Evolutionary conservation across 2,329 filamentous ascomycete genomes (phyloP), one percentile per base, ranked within the genome.

Genomic region (Aspergillus brasiliensis): DNA sequence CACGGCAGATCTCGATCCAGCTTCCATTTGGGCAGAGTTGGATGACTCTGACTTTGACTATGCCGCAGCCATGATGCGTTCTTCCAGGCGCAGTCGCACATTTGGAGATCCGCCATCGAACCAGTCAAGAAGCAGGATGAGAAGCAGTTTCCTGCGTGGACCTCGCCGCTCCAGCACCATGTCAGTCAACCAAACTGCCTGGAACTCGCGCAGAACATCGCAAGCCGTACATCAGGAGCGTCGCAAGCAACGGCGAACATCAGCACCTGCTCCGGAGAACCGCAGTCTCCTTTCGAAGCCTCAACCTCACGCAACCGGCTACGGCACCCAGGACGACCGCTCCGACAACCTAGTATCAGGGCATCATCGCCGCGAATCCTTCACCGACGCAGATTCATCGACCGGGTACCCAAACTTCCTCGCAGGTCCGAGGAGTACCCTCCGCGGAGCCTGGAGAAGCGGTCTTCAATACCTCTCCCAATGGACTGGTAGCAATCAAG

Each of bases 21-120:
- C 87, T 37, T 91, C 95, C 67, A 95, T 96, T 31, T 96, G 92
- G 92, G 90, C 88, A 58, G 92, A 96, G 73, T 82, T 97, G 13
- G 89, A 95, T 70, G 92, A 96, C 68, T 86, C 89, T 42, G 84
- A 86, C 21, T 69, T 72, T 58, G 74, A 73, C 21, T 60, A 64
- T 25, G 51, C 57, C 3, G 57, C 60, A 23, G 28, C 60, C 1
- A 60, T 60, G 13, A 47, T 51, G 25, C 67, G 59, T 15, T 60
- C 62, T 6, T 46, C 62, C 19, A 19, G 63, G 42, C 51, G 61
- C 46, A 17, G 53, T 38, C 58, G 65, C 60, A 55, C 61, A 13
- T 59, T 59, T 27, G 46, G 46, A n/a, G 63, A 62, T 25, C 51
- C 58, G 37, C 48, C 62, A n/a, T 51, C 61, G 56, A 51, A n/a